These are phyloP conservation scores for Aspergillus sp. DNA, from an alignment of 2,329 filamentous ascomycete genomes.

Conservation along the genomic window DNA sequence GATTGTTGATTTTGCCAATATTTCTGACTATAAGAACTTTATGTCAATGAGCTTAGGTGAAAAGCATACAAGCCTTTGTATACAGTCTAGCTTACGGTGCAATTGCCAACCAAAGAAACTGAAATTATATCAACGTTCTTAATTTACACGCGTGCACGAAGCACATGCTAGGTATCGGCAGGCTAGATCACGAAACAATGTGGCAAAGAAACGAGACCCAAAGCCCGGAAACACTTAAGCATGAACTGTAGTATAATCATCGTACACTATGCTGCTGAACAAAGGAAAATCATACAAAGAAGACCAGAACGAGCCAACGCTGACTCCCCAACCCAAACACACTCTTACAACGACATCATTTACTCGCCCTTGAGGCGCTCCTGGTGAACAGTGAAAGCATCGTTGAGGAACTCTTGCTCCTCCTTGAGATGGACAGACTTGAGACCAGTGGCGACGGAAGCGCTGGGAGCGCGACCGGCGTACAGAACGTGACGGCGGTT, in stretches of 20 bases:
- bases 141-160: slow-evolving; percentile 27
- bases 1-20: not conserved
- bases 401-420: slow-evolving; percentile 77
- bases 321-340: slow-evolving; percentile 25
- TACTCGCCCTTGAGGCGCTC: slow-evolving; percentile 68
- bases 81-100: too few species aligned
- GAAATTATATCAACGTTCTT: slow-evolving; percentile 20
- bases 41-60: not conserved
- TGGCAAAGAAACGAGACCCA: slow-evolving; percentile 19
- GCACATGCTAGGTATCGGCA: slow-evolving; percentile 33
- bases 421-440: slow-evolving; percentile 89
- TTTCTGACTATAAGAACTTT: not conserved
- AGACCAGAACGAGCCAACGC: slow-evolving; percentile 28
- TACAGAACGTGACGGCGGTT: slow-evolving; percentile 97
- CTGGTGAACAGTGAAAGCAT: slow-evolving; percentile 64
- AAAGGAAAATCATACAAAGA: slow-evolving; percentile 33
- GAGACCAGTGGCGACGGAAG: slow-evolving; percentile 88
- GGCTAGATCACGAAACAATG: slow-evolving; percentile 15
- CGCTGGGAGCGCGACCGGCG: slow-evolving; percentile 88
- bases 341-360: slow-evolving; percentile 21
- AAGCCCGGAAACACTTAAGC: slow-evolving; percentile 23
- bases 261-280: slow-evolving; percentile 21
- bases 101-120: slow-evolving; percentile 1
- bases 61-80: too few species aligned
- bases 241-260: slow-evolving; percentile 18